phyloP scores from a whole-genome alignment of 176 grass and related monocot species.

The Oryza brachyantha region DNA sequence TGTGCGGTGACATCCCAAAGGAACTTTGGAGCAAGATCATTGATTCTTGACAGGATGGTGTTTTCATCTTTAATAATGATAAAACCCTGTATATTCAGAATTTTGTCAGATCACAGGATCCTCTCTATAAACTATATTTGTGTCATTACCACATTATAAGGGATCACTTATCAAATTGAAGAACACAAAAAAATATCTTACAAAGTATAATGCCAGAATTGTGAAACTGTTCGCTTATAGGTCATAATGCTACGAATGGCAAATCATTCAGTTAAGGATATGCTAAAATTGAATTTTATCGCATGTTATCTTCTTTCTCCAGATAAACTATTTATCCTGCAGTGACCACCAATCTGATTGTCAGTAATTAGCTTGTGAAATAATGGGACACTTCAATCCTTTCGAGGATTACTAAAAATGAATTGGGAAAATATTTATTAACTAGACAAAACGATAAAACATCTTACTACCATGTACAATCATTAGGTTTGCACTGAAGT shows the following conservation, averaged over 20 bases:
- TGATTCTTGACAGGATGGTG: constrained; percentile 63
- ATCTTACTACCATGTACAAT: not conserved
- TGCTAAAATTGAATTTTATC: not conserved
- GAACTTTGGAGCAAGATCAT: constrained; percentile 77
- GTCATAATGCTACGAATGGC: not conserved
- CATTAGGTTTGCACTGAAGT: not conserved
- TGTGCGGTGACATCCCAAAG: constrained; percentile 78
- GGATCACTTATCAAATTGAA: constrained; percentile 1
- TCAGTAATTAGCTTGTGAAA: constrained; percentile 3
- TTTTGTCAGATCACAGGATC: constrained; percentile 12
- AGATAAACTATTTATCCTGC: constrained; percentile 15
- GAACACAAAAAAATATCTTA: not conserved
- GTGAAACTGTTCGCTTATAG: not conserved
- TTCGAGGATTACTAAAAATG: not conserved
- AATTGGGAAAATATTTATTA: not conserved
- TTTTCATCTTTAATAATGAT: constrained; percentile 86
- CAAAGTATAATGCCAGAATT: not conserved
- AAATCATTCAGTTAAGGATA: not conserved
- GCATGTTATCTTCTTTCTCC: not conserved
- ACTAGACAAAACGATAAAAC: not conserved
- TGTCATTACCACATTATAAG: constrained; percentile 5
- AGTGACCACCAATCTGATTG: not conserved
- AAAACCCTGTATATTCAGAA: constrained; percentile 57
- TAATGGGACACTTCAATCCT: constrained; percentile 1
- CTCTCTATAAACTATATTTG: not conserved